phyloP scores from a whole-genome alignment of 2,329 filamentous ascomycete genomes.

The Dichotomopilus funicola region DNA sequence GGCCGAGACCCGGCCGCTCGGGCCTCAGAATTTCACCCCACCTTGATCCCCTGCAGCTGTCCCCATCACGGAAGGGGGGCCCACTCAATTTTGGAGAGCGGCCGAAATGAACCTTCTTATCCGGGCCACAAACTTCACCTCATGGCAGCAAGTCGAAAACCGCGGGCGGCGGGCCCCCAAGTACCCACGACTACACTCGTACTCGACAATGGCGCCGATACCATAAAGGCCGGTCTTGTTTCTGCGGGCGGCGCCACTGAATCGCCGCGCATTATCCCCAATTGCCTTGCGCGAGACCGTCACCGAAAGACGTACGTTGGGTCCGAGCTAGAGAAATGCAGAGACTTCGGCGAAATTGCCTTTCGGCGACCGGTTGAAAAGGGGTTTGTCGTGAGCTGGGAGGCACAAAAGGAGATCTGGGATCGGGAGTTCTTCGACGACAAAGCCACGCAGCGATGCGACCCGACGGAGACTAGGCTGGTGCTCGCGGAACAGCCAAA shows the following conservation, averaged over 20 bases:
- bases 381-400: conserved; percentile 94
- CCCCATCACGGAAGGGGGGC: neutral
- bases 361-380: conserved; percentile 90
- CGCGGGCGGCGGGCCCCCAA: conserved; percentile 44
- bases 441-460: conserved; percentile 59
- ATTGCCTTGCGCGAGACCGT: conserved; percentile 80
- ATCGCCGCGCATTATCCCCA: conserved; percentile 69
- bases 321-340: conserved; percentile 69
- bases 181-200: conserved; percentile 66
- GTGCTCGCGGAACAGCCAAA: conserved; percentile 83
- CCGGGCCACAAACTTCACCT: neutral
- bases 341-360: conserved; percentile 80
- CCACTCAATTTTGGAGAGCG: neutral
- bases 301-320: conserved; percentile 73
- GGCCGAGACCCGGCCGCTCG: no score
- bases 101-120: neutral
- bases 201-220: conserved; percentile 88
- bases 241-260: conserved; percentile 34
- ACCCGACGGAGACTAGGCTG: conserved; percentile 75
- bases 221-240: conserved; percentile 82
- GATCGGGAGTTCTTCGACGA: conserved; percentile 76
- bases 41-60: no score
- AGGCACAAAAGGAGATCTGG: conserved; percentile 93
- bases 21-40: no score
- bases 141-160: conserved; percentile 34